A percentile compares a stretch with the other conserved stretches of the same genome.
These are phyloP conservation scores for Kitagawia praeruptora DNA, from an alignment of 129 eudicot genomes.

Conservation along the genomic window DNA sequence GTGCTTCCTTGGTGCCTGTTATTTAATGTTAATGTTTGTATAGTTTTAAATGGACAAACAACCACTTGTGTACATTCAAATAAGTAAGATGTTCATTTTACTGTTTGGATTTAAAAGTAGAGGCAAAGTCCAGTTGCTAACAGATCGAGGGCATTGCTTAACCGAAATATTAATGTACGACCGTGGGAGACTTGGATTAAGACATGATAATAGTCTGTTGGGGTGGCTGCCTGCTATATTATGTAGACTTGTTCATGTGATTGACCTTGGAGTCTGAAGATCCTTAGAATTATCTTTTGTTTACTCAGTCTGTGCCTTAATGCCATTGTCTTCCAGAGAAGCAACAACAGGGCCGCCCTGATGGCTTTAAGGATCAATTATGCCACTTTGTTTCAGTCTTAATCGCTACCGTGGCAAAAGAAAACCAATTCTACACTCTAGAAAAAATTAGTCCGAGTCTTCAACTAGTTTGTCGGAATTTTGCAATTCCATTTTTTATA, in stretches of 20 bases:
- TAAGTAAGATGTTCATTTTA: no score
- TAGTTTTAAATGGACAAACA: background rate
- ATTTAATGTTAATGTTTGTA: background rate
- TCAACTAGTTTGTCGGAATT: background rate
- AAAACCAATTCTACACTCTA: background rate
- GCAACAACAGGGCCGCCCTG: background rate
- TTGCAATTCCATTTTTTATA: background rate
- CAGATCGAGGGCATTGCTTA: background rate
- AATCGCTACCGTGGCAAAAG: background rate
- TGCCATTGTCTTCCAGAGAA: background rate
- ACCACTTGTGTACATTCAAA: no score
- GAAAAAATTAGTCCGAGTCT: background rate
- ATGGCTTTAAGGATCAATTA: background rate
- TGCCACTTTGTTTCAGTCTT: background rate
- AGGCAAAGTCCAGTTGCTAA: background rate
- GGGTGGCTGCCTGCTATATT: background rate
- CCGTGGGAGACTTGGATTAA: background rate
- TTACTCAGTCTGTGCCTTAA: background rate
- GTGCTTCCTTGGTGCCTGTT: background rate
- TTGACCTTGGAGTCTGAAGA: background rate
- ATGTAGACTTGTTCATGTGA: background rate
- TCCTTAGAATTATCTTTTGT: background rate
- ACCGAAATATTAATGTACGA: background rate
- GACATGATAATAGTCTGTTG: background rate
- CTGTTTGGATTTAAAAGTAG: background rate